phyloP scores from a whole-genome alignment of 1,139 yeast species.

The Cylindricascospora bacillispora region DNA sequence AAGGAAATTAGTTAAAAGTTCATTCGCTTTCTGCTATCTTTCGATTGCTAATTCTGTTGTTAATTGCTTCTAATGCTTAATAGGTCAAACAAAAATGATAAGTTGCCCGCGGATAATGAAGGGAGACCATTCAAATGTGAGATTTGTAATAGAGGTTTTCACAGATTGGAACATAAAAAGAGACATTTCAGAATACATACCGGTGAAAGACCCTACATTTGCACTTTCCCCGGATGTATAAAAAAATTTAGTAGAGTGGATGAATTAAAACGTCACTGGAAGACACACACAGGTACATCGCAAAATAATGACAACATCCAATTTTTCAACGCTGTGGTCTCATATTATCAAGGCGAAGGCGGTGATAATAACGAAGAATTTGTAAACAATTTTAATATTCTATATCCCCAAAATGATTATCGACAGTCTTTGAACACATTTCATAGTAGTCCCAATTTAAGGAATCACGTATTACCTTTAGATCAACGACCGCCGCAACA shows the following conservation, averaged over 20 bases:
- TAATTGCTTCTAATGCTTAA: constrained; percentile 1
- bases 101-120: constrained; percentile 14
- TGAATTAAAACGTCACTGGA: constrained; percentile 77
- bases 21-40: constrained; percentile 1
- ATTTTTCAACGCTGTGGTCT: no score
- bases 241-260: constrained; percentile 81
- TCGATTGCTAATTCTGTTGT: neutral
- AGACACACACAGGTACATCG: constrained; percentile 44
- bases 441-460: no score
- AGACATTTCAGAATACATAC: constrained; percentile 92
- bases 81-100: constrained; percentile 6
- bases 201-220: constrained; percentile 88
- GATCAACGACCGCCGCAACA: no score
- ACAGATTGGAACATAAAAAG: constrained; percentile 85
- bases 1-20: neutral
- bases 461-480: no score
- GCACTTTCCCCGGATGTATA: constrained; percentile 76
- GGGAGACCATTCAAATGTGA: constrained; percentile 75
- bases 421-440: no score
- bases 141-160: constrained; percentile 83
- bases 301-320: constrained; percentile 9
- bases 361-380: no score
- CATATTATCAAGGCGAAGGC: no score
- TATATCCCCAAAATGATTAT: no score
- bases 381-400: no score